phyloP scores from a whole-genome alignment of 306 rosid species.

The Herpetospermum pedunculosum region DNA sequence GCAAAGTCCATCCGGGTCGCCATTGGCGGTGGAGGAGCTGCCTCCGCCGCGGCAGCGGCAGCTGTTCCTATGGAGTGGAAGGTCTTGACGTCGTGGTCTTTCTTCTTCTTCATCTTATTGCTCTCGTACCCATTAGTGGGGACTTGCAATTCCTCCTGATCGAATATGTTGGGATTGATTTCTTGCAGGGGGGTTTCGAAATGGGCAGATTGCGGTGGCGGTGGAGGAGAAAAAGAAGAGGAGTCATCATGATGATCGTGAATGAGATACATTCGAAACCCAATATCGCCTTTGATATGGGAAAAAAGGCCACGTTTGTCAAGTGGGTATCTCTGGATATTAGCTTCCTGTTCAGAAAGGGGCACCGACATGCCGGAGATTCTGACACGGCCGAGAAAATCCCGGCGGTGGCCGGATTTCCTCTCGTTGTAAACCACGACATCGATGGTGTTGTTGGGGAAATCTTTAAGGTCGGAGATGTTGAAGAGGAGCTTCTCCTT shows the following conservation, averaged over 20 bases:
- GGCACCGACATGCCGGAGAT: conserved; percentile 57
- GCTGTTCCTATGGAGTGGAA: conserved; percentile 68
- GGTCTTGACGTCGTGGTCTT: conserved; percentile 56
- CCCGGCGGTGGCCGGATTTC: conserved; percentile 24
- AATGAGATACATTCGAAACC: conserved; percentile 39
- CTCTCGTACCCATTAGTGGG: conserved; percentile 11
- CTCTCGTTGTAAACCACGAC: conserved; percentile 42
- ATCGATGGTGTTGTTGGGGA: conserved; percentile 46
- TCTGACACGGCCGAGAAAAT: conserved; percentile 68
- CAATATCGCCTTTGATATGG: conserved; percentile 61
- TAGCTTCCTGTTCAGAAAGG: conserved; percentile 41
- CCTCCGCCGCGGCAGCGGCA: conserved; percentile 13
- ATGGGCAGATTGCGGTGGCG: not conserved
- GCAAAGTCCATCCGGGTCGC: conserved; percentile 55
- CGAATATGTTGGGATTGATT: conserved; percentile 35
- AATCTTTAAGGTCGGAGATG: conserved; percentile 28
- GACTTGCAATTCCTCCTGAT: conserved; percentile 17
- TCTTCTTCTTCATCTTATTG: conserved; percentile 37
- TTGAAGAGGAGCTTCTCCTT: conserved; percentile 57
- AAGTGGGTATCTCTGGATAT: conserved; percentile 64
- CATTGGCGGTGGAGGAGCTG: conserved; percentile 16
- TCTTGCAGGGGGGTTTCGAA: conserved; percentile 46
- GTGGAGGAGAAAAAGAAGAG: not conserved
- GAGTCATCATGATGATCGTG: conserved; percentile 16
- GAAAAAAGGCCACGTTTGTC: conserved; percentile 62